phyloP scores from a whole-genome alignment of 768 basidiomycete species.

The Hericium coralloides region DNA sequence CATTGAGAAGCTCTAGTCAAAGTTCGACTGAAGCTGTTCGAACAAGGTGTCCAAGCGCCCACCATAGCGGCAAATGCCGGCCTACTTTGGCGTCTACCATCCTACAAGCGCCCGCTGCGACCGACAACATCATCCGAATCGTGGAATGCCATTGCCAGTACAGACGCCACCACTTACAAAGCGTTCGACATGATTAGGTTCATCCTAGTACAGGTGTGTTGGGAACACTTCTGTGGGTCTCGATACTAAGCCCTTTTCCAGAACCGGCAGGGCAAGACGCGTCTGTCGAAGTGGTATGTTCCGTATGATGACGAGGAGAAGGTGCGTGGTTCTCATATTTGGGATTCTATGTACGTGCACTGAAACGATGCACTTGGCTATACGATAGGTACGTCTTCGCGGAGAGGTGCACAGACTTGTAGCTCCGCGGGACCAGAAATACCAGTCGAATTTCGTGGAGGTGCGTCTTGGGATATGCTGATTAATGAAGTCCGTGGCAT shows the following conservation, averaged over 20 bases:
- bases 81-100: too few relatives aligned
- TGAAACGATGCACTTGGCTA: background rate
- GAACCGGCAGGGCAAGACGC: slow-evolving; percentile 98
- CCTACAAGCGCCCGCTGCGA: background rate
- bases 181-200: slow-evolving; percentile 79
- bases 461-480: slow-evolving; percentile 34
- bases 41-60: background rate
- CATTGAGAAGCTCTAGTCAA: too few relatives aligned
- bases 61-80: background rate
- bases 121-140: background rate
- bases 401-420: slow-evolving; percentile 96
- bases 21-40: too few relatives aligned
- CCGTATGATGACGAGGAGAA: slow-evolving; percentile 99
- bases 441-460: slow-evolving; percentile 99
- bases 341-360: background rate
- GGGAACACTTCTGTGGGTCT: background rate
- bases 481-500: background rate
- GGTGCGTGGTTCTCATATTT: slow-evolving; percentile 31
- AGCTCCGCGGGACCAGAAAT: slow-evolving; percentile 96
- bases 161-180: background rate
- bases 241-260: slow-evolving; percentile 22
- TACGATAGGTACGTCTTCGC: slow-evolving; percentile 70
- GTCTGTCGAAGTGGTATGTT: slow-evolving; percentile 97
- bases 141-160: background rate
- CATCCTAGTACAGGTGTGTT: slow-evolving; percentile 85